phyloP scores from a whole-genome alignment of 148 eudicot species.

The Dianthus caryophyllus region DNA sequence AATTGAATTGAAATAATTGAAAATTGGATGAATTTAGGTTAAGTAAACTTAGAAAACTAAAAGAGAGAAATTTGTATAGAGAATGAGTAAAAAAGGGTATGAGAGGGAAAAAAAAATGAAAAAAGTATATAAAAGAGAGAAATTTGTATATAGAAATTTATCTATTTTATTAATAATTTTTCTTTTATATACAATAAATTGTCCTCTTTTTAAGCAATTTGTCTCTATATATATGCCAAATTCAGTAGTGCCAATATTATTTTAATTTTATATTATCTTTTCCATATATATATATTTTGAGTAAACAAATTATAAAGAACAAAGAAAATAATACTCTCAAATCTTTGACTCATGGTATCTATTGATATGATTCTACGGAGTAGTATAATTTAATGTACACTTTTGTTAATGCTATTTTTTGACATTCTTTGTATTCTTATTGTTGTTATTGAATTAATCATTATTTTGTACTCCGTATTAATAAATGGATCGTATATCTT shows the following conservation, averaged over 20 bases:
- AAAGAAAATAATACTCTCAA: neutral
- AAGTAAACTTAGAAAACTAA: too few species aligned
- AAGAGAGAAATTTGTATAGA: too few species aligned
- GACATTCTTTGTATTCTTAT: too few species aligned
- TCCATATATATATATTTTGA: neutral
- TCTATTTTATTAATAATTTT: neutral
- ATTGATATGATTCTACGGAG: conserved; percentile 8
- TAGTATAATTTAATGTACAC: neutral
- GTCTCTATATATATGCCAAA: conserved; percentile 7
- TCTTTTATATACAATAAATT: neutral
- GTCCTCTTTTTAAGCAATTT: conserved; percentile 5
- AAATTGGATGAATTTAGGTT: too few species aligned
- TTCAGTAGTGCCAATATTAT: neutral
- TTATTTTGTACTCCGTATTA: too few species aligned
- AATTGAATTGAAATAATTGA: too few species aligned
- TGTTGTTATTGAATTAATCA: too few species aligned
- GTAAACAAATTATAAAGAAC: neutral
- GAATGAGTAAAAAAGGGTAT: too few species aligned
- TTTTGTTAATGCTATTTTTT: neutral
- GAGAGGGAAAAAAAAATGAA: too few species aligned
- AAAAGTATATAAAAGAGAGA: too few species aligned
- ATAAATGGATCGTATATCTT: too few species aligned
- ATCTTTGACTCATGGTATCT: conserved; percentile 7
- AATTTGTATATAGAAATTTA: too few species aligned
- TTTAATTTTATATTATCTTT: neutral